Evolutionary conservation across 202 grass and related monocot species (phyloP), one percentile per base, ranked within the genome.

Genomic region (Zizania palustris): DNA sequence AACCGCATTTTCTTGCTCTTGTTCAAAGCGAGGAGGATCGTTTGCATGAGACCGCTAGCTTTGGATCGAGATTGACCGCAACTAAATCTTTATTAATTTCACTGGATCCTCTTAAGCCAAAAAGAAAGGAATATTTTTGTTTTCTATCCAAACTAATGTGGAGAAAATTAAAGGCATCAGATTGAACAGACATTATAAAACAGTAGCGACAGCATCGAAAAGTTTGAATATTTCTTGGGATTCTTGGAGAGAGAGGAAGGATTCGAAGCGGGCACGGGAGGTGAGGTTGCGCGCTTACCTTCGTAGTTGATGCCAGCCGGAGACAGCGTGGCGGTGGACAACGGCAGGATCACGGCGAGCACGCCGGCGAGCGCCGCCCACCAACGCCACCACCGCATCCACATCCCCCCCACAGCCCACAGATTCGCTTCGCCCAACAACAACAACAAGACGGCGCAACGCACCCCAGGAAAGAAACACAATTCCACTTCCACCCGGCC

Each of bases 221-320:
- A 33, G 7, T 46, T 21, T 9, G n/a, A 15, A 0, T 38, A 4
- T 63, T 63, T 28, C 20, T 12, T 4, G 2, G 39, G 79, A 15
- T 15, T 79, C 7, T 38, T 14, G 11, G 58, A 49, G 28, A 46
- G 54, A 42, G 3, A 34, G 65, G 35, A 11, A 41, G 4, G 4
- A 84, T 39, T 46, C 15, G 18, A 3, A 11, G 46, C 7, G 44
- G 0, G 28, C 28, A 28, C 28, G 28, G 28, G 11, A 33, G 34
- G 21, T 11, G 14, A 15, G 73, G 15, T 6, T 49, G 10, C 48
- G 54, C 4, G 4, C 14, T 34, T 68, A 89, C 87, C 87, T 85
- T 89, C 82, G 67, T 89, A 89, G 87, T 89, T 89, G 87, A 89
- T 89, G 73, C 87, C 87, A 54, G 87, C 38, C 28, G 82, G 87